Percentiles rank a stretch among this genome's conserved stretches.
These are phyloP conservation scores for Irpex sp. DNA, from an alignment of 1,284 basidiomycete species.

Conservation along the genomic window DNA sequence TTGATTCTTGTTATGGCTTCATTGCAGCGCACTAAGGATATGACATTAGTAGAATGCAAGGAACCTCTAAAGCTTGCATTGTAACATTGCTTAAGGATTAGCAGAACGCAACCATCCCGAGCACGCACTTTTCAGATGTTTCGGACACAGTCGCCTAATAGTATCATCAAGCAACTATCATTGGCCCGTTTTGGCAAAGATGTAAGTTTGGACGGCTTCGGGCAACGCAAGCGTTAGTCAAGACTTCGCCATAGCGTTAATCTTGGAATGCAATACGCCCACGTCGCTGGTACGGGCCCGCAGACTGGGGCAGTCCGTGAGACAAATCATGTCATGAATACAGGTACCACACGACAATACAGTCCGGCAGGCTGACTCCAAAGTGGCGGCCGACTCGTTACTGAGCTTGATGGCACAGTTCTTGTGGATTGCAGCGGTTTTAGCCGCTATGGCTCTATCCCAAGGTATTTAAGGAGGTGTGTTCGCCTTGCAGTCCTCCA, in stretches of 20 bases:
- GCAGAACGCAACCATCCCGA: not conserved
- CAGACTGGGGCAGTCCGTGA: not conserved
- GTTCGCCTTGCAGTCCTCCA: not conserved
- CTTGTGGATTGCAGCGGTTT: not conserved
- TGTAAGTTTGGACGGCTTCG: not conserved
- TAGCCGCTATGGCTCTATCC: not conserved
- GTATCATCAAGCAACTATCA: not conserved
- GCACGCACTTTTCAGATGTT: not conserved
- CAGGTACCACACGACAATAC: not conserved
- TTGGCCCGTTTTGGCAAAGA: not conserved
- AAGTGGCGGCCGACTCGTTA: not conserved
- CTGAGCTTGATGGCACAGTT: too few species aligned
- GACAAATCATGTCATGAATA: not conserved
- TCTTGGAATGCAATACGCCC: not conserved
- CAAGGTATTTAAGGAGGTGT: not conserved
- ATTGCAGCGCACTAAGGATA: not conserved
- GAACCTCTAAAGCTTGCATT: not conserved
- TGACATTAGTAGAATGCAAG: not conserved
- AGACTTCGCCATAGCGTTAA: not conserved
- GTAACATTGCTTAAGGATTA: not conserved
- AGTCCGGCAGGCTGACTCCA: not conserved
- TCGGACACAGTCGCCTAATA: not conserved
- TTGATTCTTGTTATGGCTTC: not conserved
- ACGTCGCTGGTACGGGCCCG: not conserved
- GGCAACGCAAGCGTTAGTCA: not conserved